Evolutionary conservation across 1,139 yeast species (phyloP), one percentile per base, ranked within the genome.

Genomic region (Pneumocystis oryctolagi): DNA sequence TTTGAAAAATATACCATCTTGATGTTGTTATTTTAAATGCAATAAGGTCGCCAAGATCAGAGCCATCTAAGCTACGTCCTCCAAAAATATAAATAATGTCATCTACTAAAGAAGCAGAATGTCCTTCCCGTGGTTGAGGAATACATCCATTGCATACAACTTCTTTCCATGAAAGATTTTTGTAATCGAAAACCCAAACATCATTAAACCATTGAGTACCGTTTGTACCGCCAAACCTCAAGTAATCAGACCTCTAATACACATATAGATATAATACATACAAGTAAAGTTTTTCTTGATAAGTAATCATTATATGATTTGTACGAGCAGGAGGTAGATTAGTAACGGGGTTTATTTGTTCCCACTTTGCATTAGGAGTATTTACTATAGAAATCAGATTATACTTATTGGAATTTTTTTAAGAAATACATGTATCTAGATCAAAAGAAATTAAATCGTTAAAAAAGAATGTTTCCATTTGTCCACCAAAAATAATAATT

Each of bases 71-170:
- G 67, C 87, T 85, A 70, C 92, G 87, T 63, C 99, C 99, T 60
- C 98, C 99, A 71, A 86, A 85, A 20, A 92, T 81, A 70, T 86
- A 88, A 81, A 94, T 80, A 63, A 84, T 79, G 69, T 89, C 94
- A 66, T 85, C 85, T 64, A 85, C 87, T 60, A 89, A 76, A 35
- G 94, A 81, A 25, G 95, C 84, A 2, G 97, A 83, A 72, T 92
- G 99, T 70, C 92, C 97, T 73, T 89, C 95, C 64, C 92, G 82
- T 0, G 97, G 94, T 8, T 87, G 84, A 1, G 97, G 97, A 32
- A 79, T 74, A 63, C 81, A 80, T 30, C 90, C 92, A 3, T 82
- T 74, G 67, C 79, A 75, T 58, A 74, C 74, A 35, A 77, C 69
- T 64, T 72, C 71, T 2, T 75, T 71, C 97, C 97, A 92, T 62